These are phyloP conservation scores for Fusarium nygamai DNA, from an alignment of 2,329 filamentous ascomycete species.

Conservation along the genomic window DNA sequence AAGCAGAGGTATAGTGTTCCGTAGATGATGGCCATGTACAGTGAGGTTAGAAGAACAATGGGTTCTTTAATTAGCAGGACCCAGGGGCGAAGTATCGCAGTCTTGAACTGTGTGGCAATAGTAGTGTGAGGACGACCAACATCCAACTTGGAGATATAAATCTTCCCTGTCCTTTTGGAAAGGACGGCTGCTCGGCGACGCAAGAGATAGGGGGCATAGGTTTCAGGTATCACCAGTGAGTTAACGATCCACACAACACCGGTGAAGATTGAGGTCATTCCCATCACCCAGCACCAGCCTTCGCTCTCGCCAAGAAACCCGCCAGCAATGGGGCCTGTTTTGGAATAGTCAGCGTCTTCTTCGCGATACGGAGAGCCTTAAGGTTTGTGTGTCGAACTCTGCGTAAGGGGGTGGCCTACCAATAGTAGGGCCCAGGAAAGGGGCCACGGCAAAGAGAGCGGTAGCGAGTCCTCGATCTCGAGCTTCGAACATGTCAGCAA, in stretches of 20 bases:
- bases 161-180: conserved; percentile 62
- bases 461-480: too few species aligned
- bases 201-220: conserved; percentile 67
- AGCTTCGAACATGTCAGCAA: conserved; percentile 73
- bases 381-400: background rate
- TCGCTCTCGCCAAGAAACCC: conserved; percentile 68
- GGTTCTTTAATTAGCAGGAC: conserved; percentile 72
- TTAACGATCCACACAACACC: conserved; percentile 66
- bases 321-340: conserved; percentile 66
- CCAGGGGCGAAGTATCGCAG: conserved; percentile 70
- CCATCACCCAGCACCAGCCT: conserved; percentile 74
- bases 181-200: conserved; percentile 61
- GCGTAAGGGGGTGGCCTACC: conserved; percentile 43
- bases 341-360: background rate
- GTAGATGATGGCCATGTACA: too few species aligned
- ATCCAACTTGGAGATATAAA: conserved; percentile 63
- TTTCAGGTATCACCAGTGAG: conserved; percentile 65
- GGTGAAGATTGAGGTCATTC: conserved; percentile 69
- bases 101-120: conserved; percentile 61
- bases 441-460: too few species aligned
- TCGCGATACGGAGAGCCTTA: background rate
- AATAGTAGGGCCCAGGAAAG: conserved; percentile 69
- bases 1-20: conserved; percentile 66
- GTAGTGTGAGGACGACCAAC: conserved; percentile 54
- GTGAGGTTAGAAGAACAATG: conserved; percentile 69